Conservation (phyloP, 202 grass and related monocot species). For the Setaria viridis region DNA sequence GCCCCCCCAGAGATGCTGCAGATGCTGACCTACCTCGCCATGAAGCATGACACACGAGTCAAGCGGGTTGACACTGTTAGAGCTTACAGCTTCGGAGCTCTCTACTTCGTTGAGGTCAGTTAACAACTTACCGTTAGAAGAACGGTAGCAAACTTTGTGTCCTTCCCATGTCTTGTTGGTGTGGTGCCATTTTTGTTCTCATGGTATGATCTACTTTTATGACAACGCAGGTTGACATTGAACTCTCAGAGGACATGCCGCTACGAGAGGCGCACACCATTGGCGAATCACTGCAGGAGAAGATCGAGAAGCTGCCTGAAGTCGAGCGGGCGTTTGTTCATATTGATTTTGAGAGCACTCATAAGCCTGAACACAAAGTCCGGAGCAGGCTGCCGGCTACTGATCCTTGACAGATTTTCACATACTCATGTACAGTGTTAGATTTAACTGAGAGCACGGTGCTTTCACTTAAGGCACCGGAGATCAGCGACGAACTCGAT, state of each 20-base stretch:
- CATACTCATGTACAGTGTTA: background rate
- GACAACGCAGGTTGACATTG: conserved; percentile 71
- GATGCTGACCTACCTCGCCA: conserved; percentile 75
- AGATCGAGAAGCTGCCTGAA: conserved; percentile 79
- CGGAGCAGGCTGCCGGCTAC: conserved; percentile 63
- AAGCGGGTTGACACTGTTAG: conserved; percentile 84
- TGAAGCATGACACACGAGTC: conserved; percentile 76
- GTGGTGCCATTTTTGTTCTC: background rate
- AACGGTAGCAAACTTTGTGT: background rate
- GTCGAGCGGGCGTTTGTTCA: conserved; percentile 93
- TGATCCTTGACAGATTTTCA: conserved; percentile 35
- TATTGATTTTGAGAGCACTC: conserved; percentile 82
- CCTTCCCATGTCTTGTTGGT: background rate
- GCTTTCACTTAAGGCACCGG: background rate
- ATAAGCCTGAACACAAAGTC: conserved; percentile 88
- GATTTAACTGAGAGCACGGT: background rate
- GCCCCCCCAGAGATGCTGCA: conserved; percentile 85
- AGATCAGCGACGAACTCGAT: background rate
- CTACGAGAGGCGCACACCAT: conserved; percentile 77
- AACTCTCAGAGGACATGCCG: conserved; percentile 72
- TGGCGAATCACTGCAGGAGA: conserved; percentile 86
- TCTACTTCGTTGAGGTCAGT: conserved; percentile 96
- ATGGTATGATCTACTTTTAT: background rate
- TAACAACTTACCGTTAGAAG: background rate
- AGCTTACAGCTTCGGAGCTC: conserved; percentile 89